These are phyloP conservation scores for Pseudonectria buxi DNA, from an alignment of 2,329 filamentous ascomycete species.

Conservation along the genomic window DNA sequence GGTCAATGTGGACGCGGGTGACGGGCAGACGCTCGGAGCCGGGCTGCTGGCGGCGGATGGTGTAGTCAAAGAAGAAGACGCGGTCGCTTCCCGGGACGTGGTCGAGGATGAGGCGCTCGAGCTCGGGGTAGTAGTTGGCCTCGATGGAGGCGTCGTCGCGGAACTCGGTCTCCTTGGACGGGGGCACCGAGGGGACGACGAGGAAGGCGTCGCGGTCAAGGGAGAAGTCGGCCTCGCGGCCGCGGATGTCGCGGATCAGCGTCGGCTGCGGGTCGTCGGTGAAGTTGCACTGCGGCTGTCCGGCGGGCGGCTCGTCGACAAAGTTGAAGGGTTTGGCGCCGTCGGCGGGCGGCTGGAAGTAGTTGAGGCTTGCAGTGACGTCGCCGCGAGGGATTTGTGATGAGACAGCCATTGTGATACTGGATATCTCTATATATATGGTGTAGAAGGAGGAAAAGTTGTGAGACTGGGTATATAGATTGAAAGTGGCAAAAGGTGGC, in stretches of 20 bases:
- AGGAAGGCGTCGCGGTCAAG: conserved; percentile 73
- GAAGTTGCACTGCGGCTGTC: conserved; percentile 61
- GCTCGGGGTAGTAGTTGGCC: conserved; percentile 74
- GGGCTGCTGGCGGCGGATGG: conserved; percentile 62
- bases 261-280: conserved; percentile 43
- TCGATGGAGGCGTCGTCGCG: conserved; percentile 62
- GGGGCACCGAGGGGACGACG: conserved; percentile 51
- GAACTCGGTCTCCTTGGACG: conserved; percentile 48
- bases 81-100: conserved; percentile 58
- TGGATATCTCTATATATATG: too few species aligned
- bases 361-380: conserved; percentile 57
- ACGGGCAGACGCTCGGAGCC: conserved; percentile 62
- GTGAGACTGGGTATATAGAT: too few species aligned
- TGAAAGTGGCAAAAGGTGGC: too few species aligned
- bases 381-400: conserved; percentile 48
- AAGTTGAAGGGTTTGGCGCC: conserved; percentile 57
- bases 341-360: conserved; percentile 56
- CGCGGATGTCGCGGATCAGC: conserved; percentile 65
- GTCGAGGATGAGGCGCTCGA: conserved; percentile 63
- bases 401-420: conserved; percentile 33
- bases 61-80: conserved; percentile 81
- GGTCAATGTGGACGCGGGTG: conserved; percentile 72
- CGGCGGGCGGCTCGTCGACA: conserved; percentile 57
- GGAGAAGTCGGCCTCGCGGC: conserved; percentile 56
- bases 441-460: too few species aligned